Conservation (phyloP, 2,329 filamentous ascomycete genomes). For the Arachnomyces sp. region DNA sequence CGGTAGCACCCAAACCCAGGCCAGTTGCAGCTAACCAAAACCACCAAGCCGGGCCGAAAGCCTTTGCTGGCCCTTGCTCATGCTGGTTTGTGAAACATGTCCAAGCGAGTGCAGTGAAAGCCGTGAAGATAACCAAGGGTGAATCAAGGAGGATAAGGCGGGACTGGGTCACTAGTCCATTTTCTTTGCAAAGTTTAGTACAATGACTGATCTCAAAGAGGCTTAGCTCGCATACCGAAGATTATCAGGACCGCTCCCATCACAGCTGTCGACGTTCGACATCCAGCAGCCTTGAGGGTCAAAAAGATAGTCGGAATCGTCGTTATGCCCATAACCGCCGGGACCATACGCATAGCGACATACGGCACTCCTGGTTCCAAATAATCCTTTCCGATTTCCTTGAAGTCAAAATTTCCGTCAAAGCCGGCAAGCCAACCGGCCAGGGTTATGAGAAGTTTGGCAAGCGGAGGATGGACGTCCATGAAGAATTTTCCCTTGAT, state of each 20-base stretch:
- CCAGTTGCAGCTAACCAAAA: conserved; percentile 90
- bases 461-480: conserved; percentile 97
- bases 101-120: conserved; percentile 83
- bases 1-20: conserved; percentile 77
- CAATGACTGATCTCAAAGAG: not conserved
- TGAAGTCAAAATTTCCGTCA: conserved; percentile 94
- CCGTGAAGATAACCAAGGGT: conserved; percentile 86
- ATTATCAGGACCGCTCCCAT: conserved; percentile 82
- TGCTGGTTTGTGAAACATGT: conserved; percentile 94
- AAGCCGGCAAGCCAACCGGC: conserved; percentile 94
- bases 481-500: conserved; percentile 99
- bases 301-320: conserved; percentile 90
- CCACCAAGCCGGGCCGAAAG: conserved; percentile 91
- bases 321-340: conserved; percentile 79
- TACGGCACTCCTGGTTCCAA: conserved; percentile 90
- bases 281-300: conserved; percentile 83
- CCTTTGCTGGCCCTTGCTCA: conserved; percentile 79
- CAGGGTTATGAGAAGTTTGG: conserved; percentile 92
- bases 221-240: conserved; percentile 57
- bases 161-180: conserved; percentile 89
- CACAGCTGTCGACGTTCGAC: conserved; percentile 74
- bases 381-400: conserved; percentile 99
- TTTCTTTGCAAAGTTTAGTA: conserved; percentile 53
- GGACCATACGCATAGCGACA: conserved; percentile 92
- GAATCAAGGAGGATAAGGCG: conserved; percentile 94